Conservation (phyloP, 2,329 filamentous ascomycete species). For the Calonectria hongkongensis region DNA sequence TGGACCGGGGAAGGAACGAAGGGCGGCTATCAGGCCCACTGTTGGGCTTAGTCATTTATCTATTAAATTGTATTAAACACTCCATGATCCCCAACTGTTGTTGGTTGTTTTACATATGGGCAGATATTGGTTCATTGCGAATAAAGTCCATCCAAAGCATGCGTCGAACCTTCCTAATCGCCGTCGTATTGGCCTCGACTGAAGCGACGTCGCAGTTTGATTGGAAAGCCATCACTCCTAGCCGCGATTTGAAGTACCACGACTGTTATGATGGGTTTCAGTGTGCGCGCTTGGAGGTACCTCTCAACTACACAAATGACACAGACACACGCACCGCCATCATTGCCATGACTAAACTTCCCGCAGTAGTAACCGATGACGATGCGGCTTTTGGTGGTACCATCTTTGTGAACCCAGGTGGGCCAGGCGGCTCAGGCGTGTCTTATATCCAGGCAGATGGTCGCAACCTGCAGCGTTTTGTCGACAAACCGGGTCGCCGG, state of each 20-base stretch:
- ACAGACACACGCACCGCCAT: not conserved
- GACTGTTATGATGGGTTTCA: not conserved
- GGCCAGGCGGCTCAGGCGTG: not conserved
- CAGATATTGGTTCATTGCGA: not conserved
- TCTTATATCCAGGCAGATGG: not conserved
- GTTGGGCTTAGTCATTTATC: not conserved
- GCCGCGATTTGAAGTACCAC: not conserved
- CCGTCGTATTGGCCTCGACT: not conserved
- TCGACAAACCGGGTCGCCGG: not conserved
- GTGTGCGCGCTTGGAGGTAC: not conserved
- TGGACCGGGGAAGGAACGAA: too few species aligned
- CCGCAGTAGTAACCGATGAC: not conserved
- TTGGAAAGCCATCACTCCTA: not conserved
- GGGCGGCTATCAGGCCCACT: not conserved
- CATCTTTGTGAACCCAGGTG: not conserved
- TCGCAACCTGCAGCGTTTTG: not conserved
- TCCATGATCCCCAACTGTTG: not conserved
- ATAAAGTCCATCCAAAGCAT: not conserved
- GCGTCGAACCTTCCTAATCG: not conserved
- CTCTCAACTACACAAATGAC: not conserved
- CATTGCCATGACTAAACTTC: not conserved
- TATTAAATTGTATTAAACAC: not conserved
- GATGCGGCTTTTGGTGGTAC: not conserved
- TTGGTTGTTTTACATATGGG: not conserved
- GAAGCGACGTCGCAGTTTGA: not conserved